Evolutionary conservation across 139 green algal genomes (phyloP).

Genomic region (Micromonas pusilla): DNA sequence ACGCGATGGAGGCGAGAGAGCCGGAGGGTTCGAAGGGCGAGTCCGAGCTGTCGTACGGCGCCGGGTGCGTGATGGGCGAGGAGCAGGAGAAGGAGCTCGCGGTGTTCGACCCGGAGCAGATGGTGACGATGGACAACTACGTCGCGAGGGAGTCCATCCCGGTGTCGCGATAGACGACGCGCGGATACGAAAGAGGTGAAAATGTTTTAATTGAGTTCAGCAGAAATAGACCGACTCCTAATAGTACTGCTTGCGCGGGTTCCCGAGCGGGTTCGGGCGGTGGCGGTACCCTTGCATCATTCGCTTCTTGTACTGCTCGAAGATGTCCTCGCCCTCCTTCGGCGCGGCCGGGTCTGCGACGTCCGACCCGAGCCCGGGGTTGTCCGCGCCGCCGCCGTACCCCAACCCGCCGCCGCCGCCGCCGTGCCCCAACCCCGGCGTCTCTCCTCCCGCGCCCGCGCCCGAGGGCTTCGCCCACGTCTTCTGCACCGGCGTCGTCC

Average conservation of each 20-base stretch:
- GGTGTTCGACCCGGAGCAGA: slow-evolving; percentile 19
- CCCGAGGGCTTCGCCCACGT: background rate
- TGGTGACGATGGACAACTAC: slow-evolving; percentile 1
- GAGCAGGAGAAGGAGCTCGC: slow-evolving; percentile 5
- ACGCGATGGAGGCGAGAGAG: background rate
- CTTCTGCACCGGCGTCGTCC: background rate
- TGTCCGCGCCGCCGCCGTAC: background rate
- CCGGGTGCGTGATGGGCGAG: slow-evolving; percentile 12
- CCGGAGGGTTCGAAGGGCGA: slow-evolving; percentile 5
- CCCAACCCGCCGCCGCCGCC: background rate
- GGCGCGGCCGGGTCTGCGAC: slow-evolving; percentile 17
- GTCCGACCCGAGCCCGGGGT: slow-evolving; percentile 24
- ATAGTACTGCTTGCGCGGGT: slow-evolving; percentile 21
- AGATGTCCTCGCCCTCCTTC: slow-evolving; percentile 31
- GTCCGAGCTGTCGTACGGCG: slow-evolving; percentile 3
- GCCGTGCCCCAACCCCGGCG: background rate
- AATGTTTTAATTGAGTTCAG: too few relatives aligned
- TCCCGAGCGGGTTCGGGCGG: slow-evolving; percentile 33
- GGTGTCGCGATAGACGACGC: too few relatives aligned
- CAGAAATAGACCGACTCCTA: too few relatives aligned
- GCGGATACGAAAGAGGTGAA: too few relatives aligned
- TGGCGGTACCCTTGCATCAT: slow-evolving; percentile 40
- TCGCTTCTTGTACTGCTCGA: slow-evolving; percentile 41
- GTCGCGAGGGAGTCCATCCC: background rate
- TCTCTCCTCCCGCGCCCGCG: too few relatives aligned